Evolutionary conservation across 2,329 filamentous ascomycete genomes (phyloP).

Genomic region (Seiridium cupressi): DNA sequence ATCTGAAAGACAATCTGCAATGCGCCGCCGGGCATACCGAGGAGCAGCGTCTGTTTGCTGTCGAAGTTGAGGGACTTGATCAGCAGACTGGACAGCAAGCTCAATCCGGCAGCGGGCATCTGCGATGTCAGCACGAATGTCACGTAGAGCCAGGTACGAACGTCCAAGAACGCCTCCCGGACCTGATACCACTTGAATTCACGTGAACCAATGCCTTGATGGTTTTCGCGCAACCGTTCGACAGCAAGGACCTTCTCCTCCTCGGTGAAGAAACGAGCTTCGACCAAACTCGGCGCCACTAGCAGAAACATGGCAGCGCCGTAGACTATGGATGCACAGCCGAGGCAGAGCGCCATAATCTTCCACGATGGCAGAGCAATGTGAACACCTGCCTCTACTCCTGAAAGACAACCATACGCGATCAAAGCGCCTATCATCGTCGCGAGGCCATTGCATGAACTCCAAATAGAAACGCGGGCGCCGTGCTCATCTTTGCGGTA

Average conservation of each 20-base stretch:
- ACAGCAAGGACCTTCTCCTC: conserved; percentile 22
- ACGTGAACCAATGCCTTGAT: conserved; percentile 20
- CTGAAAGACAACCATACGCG: conserved; percentile 18
- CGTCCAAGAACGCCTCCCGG: not conserved
- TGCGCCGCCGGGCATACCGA: conserved; percentile 4
- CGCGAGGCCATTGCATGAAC: conserved; percentile 16
- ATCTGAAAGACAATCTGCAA: conserved; percentile 5
- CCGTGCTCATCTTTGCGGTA: conserved; percentile 4
- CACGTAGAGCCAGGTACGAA: conserved; percentile 4
- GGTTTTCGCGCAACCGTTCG: conserved; percentile 20
- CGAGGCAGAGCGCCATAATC: conserved; percentile 30
- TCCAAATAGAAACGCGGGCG: conserved; percentile 1
- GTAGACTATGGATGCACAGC: conserved; percentile 22
- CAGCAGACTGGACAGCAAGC: not conserved
- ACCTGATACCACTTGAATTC: conserved; percentile 40
- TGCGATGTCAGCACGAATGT: conserved; percentile 5
- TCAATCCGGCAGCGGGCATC: conserved; percentile 1
- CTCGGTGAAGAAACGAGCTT: conserved; percentile 21
- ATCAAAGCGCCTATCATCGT: conserved; percentile 24
- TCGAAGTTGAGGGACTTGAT: conserved; percentile 5
- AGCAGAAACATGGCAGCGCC: conserved; percentile 19
- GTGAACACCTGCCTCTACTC: conserved; percentile 16
- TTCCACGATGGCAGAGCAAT: conserved; percentile 27
- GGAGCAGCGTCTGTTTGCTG: conserved; percentile 4
- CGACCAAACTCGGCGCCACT: conserved; percentile 24